A percentile compares a stretch with the other conserved stretches of the same genome.
phyloP scores from a whole-genome alignment of 192 early-diverging fungal genomes.

The Paraglomus occultum region DNA sequence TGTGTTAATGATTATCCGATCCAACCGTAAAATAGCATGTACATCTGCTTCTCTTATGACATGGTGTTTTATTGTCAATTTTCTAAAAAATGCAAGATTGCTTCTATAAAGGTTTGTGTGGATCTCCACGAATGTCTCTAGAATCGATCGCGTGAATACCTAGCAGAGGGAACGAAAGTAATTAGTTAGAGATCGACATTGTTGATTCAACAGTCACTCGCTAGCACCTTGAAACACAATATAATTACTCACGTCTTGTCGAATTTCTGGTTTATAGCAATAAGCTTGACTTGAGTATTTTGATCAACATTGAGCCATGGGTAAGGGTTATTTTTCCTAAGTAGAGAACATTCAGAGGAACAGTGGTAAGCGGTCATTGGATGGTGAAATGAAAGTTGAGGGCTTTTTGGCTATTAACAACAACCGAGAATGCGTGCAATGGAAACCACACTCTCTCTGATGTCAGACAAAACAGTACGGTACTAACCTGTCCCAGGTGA shows the following conservation, averaged over 20 bases:
- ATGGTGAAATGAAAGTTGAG: neutral
- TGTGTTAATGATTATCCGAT: too few relatives aligned
- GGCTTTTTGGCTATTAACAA: conserved; percentile 3
- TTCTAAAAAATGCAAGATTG: too few relatives aligned
- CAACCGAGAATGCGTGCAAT: neutral
- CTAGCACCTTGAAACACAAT: too few relatives aligned
- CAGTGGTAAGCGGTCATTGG: neutral
- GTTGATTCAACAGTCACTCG: too few relatives aligned
- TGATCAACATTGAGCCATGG: conserved; percentile 60
- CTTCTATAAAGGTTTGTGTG: too few relatives aligned
- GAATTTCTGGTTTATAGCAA: conserved; percentile 56
- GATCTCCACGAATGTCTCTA: too few relatives aligned
- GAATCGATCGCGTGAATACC: conserved; percentile 50
- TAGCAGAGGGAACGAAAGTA: conserved; percentile 19
- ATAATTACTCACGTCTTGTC: conserved; percentile 45
- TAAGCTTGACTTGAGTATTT: conserved; percentile 56
- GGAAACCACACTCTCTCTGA: too few relatives aligned
- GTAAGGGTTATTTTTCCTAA: conserved; percentile 46
- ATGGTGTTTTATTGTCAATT: too few relatives aligned
- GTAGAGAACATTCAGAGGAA: conserved; percentile 4
- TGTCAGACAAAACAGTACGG: too few relatives aligned
- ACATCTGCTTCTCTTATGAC: too few relatives aligned
- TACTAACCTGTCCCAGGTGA: conserved; percentile 56
- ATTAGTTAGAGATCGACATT: too few relatives aligned
- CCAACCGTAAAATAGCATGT: too few relatives aligned